These are phyloP conservation scores for Trypanosomatidae sp. DNA, from an alignment of 208 protist genomes.

Conservation along the genomic window DNA sequence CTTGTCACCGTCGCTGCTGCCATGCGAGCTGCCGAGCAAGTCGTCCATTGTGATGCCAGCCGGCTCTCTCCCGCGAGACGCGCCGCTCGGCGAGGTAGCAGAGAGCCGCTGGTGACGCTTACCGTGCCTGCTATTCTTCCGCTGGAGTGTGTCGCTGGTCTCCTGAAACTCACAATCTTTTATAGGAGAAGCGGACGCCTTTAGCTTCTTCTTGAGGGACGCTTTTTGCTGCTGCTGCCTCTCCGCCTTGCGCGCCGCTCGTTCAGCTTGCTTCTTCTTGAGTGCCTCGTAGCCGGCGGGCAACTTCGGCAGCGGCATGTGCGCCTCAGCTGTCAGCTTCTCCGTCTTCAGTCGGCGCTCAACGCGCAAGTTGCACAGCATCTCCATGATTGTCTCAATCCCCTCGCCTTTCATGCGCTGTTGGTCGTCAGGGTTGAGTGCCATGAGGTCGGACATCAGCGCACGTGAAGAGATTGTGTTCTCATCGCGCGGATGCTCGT, in stretches of 20 bases:
- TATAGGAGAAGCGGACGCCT: slow-evolving; percentile 4
- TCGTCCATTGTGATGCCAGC: slow-evolving; percentile 44
- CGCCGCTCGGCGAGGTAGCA: slow-evolving; percentile 1
- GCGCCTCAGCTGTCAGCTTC: slow-evolving; percentile 38
- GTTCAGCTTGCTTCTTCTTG: slow-evolving; percentile 12
- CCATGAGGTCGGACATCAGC: slow-evolving; percentile 90
- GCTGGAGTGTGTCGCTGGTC: not conserved
- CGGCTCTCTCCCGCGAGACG: not conserved
- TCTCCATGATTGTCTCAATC: slow-evolving; percentile 92
- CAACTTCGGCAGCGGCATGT: slow-evolving; percentile 42
- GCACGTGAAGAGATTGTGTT: slow-evolving; percentile 86
- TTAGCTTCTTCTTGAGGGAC: slow-evolving; percentile 14
- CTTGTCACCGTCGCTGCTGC: slow-evolving; percentile 12
- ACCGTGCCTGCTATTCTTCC: not conserved
- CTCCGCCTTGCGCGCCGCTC: slow-evolving; percentile 32
- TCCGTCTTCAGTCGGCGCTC: slow-evolving; percentile 57
- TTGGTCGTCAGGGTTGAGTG: slow-evolving; percentile 44
- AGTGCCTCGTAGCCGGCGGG: slow-evolving; percentile 41
- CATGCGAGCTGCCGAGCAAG: slow-evolving; percentile 38
- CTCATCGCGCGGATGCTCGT: slow-evolving; percentile 74
- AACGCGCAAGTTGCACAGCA: slow-evolving; percentile 83
- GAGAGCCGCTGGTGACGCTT: slow-evolving; percentile 4
- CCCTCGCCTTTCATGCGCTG: slow-evolving; percentile 64
- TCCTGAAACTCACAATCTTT: not conserved
- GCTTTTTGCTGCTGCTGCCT: slow-evolving; percentile 18